Evolutionary conservation across 2,329 filamentous ascomycete genomes (phyloP).

Genomic region (Leptosphaerulina australis): DNA sequence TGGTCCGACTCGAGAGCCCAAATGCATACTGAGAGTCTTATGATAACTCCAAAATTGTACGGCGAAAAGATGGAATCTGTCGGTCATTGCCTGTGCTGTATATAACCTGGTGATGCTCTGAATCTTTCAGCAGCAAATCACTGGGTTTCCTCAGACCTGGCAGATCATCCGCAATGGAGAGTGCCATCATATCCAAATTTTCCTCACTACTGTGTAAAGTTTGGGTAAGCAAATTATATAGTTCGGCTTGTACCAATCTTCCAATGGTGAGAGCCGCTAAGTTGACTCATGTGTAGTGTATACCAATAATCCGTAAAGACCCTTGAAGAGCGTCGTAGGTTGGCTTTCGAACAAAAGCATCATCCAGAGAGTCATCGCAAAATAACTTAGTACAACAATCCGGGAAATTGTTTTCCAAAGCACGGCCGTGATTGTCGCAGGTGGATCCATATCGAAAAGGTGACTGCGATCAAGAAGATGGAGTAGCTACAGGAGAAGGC

Average conservation of each 20-base stretch:
- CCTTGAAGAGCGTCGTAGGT: slow-evolving; percentile 51
- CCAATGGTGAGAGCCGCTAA: slow-evolving; percentile 41
- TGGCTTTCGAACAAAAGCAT: slow-evolving; percentile 39
- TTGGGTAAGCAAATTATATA: slow-evolving; percentile 46
- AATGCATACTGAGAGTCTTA: slow-evolving; percentile 2
- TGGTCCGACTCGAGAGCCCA: neutral
- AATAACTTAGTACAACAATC: slow-evolving; percentile 49
- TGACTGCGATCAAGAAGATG: slow-evolving; percentile 27
- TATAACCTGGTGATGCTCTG: slow-evolving; percentile 20
- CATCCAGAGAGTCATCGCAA: slow-evolving; percentile 51
- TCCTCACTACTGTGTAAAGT: too few relatives aligned
- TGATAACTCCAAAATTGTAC: slow-evolving; percentile 39
- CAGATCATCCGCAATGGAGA: slow-evolving; percentile 36
- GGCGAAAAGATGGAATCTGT: slow-evolving; percentile 45
- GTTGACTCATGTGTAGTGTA: slow-evolving; percentile 38
- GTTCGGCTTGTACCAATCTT: slow-evolving; percentile 42
- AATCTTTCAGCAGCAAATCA: slow-evolving; percentile 28
- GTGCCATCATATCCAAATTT: too few relatives aligned
- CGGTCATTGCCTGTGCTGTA: slow-evolving; percentile 34
- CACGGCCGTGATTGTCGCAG: slow-evolving; percentile 39
- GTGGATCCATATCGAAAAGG: slow-evolving; percentile 41
- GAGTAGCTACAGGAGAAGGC: slow-evolving; percentile 34
- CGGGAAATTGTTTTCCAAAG: slow-evolving; percentile 47
- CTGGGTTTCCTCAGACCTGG: slow-evolving; percentile 34
- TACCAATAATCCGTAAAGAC: slow-evolving; percentile 49